A percentile compares a stretch with the other conserved stretches of the same genome.
Evolutionary conservation across 306 rosid species (phyloP).

Genomic region (Arachis hypogaea): DNA sequence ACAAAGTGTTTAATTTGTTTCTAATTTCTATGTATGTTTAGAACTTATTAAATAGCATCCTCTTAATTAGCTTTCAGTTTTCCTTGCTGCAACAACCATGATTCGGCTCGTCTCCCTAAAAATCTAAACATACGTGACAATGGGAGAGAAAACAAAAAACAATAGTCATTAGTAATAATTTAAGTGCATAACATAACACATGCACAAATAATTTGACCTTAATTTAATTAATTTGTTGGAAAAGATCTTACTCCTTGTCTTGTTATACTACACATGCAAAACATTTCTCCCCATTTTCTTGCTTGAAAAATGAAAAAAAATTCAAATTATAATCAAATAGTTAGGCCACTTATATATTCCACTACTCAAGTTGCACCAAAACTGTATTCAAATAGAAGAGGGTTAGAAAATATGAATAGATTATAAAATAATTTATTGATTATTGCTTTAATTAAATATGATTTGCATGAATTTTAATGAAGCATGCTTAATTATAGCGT

Average conservation of each 20-base stretch:
- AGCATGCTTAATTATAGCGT: background rate
- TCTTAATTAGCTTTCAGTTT: background rate
- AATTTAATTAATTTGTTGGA: constrained; percentile 25
- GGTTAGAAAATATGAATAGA: background rate
- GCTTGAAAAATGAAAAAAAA: constrained; percentile 21
- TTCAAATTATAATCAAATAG: constrained; percentile 15
- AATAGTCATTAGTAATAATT: background rate
- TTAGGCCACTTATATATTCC: constrained; percentile 26
- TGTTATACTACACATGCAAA: background rate
- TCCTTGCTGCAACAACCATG: background rate
- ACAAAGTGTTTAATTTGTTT: background rate
- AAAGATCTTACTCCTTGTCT: constrained; percentile 11
- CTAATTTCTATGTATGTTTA: background rate
- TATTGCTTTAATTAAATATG: background rate
- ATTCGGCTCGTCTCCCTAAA: background rate
- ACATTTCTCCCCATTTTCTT: constrained; percentile 26
- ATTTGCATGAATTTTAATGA: constrained; percentile 15
- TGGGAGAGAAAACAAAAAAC: background rate
- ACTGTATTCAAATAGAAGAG: background rate
- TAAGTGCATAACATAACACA: constrained; percentile 7
- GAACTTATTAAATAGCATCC: constrained; percentile 1
- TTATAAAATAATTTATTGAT: background rate
- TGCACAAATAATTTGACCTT: constrained; percentile 11
- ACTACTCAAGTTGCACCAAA: constrained; percentile 32
- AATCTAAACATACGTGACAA: background rate